phyloP scores from a whole-genome alignment of 148 eudicot genomes.

The Silene uniflora region DNA sequence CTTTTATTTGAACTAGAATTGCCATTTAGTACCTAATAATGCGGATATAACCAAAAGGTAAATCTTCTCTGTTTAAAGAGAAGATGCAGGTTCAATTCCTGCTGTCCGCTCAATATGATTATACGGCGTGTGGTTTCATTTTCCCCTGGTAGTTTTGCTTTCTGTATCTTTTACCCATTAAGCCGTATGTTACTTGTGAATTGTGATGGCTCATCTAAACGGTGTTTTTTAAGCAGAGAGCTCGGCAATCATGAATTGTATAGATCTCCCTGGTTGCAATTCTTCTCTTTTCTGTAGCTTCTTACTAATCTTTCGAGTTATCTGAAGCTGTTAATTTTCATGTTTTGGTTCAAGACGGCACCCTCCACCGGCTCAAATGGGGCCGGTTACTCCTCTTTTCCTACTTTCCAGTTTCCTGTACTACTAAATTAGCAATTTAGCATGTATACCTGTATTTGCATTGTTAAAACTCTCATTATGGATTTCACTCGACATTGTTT shows the following conservation, averaged over 20 bases:
- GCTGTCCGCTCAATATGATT: slow-evolving; percentile 22
- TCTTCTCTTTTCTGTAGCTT: neutral
- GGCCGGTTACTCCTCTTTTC: neutral
- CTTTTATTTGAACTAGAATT: neutral
- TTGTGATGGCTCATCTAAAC: neutral
- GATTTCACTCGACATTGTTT: neutral
- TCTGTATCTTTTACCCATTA: neutral
- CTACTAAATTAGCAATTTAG: no score
- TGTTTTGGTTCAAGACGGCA: neutral
- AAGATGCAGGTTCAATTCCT: slow-evolving; percentile 36
- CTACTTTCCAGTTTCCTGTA: no score
- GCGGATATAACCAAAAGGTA: slow-evolving; percentile 30
- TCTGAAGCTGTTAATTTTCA: neutral
- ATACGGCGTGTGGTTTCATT: neutral
- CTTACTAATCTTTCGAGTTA: neutral
- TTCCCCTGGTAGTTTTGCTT: neutral
- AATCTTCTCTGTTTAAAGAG: slow-evolving; percentile 24
- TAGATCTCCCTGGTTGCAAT: no score
- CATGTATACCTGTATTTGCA: no score
- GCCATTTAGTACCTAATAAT: neutral
- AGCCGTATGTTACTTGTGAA: neutral
- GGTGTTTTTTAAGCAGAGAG: neutral
- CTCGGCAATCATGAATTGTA: neutral
- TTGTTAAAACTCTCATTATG: neutral
- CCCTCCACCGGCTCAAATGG: neutral